Conservation (phyloP, 805 yeast species). For the Citeromyces matritensis region DNA sequence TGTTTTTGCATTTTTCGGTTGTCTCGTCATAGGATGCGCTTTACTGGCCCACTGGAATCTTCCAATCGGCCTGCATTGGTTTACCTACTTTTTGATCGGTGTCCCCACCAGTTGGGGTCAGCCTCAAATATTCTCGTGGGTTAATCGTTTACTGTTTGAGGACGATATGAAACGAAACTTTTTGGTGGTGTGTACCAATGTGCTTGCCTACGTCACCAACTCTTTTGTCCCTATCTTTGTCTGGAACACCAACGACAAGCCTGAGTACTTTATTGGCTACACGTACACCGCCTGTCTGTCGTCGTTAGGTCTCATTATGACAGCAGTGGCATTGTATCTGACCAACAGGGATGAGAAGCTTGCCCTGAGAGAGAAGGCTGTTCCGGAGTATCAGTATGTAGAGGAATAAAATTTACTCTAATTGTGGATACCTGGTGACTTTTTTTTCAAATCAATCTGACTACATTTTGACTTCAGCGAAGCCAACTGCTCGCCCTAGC, state of each 20-base stretch:
- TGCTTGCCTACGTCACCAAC: conserved; percentile 24
- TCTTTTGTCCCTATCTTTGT: conserved; percentile 17
- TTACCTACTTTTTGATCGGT: conserved; percentile 48
- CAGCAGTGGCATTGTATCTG: neutral
- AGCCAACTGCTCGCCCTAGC: too few relatives aligned
- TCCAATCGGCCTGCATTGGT: conserved; percentile 45
- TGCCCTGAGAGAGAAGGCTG: too few relatives aligned
- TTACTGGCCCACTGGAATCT: conserved; percentile 47
- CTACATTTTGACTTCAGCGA: too few relatives aligned
- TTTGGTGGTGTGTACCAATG: conserved; percentile 38
- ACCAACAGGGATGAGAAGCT: neutral
- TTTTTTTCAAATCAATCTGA: too few relatives aligned
- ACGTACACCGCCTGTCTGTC: conserved; percentile 29
- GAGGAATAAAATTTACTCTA: too few relatives aligned
- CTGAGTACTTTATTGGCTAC: conserved; percentile 39
- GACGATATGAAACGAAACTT: conserved; percentile 37
- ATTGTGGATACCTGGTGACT: too few relatives aligned
- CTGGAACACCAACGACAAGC: conserved; percentile 40
- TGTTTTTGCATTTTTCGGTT: too few relatives aligned
- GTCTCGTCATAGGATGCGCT: conserved; percentile 33
- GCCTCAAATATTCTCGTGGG: conserved; percentile 49
- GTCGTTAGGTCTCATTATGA: conserved; percentile 6
- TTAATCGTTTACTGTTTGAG: conserved; percentile 41
- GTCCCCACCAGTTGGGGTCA: conserved; percentile 44
- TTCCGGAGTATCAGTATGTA: too few relatives aligned